phyloP scores from a whole-genome alignment of 192 early-diverging fungal species.

The Neocallimastix lanati region DNA sequence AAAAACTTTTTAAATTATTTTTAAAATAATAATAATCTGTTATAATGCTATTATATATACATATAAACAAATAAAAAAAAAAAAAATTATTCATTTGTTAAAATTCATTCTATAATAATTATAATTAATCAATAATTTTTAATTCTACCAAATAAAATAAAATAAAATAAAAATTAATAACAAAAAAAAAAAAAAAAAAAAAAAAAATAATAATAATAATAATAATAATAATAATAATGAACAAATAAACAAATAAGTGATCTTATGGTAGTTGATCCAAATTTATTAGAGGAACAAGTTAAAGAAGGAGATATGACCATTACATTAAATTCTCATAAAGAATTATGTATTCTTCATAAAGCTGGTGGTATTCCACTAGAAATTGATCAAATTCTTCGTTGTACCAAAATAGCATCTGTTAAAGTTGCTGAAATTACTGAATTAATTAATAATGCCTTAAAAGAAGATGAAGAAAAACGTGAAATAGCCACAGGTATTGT shows the following conservation, averaged over 20 bases:
- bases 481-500: background rate
- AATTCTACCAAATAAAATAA: too few species aligned
- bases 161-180: too few species aligned
- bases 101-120: too few species aligned
- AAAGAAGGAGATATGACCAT: constrained; percentile 68
- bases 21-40: too few species aligned
- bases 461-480: constrained; percentile 12
- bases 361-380: constrained; percentile 72
- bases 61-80: too few species aligned
- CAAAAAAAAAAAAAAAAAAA: too few species aligned
- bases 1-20: too few species aligned
- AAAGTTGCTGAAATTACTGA: constrained; percentile 62
- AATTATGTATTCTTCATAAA: constrained; percentile 81
- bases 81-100: too few species aligned
- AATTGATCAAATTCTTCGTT: constrained; percentile 54
- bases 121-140: too few species aligned
- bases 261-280: constrained; percentile 64
- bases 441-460: constrained; percentile 54
- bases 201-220: constrained; percentile 17
- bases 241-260: background rate
- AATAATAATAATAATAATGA: background rate
- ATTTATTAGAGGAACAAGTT: constrained; percentile 67
- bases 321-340: constrained; percentile 77
- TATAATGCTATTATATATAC: too few species aligned
- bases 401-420: constrained; percentile 58